phyloP scores from a whole-genome alignment of 192 early-diverging fungal species.

The Coemansia sp. region DNA sequence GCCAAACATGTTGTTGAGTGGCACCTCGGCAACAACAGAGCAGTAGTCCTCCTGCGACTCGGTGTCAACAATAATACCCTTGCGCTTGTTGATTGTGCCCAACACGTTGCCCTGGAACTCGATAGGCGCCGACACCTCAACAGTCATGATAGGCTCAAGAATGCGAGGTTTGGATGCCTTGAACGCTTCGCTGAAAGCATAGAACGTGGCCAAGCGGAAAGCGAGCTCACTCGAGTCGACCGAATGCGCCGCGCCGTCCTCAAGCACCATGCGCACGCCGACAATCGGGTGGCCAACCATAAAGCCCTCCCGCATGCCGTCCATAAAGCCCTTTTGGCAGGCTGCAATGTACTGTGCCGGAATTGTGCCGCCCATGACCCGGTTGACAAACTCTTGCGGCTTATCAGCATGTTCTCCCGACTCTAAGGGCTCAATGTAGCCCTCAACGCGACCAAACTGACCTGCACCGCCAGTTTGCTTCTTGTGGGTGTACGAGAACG shows the following conservation, averaged over 20 bases:
- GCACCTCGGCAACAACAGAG: conserved; percentile 80
- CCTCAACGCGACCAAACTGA: conserved; percentile 89
- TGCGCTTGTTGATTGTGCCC: conserved; percentile 93
- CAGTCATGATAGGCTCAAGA: conserved; percentile 96
- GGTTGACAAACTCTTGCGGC: conserved; percentile 72
- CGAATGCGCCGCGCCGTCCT: conserved; percentile 88
- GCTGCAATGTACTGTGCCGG: conserved; percentile 90
- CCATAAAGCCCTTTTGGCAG: conserved; percentile 94
- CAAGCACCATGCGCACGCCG: conserved; percentile 80
- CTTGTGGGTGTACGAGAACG: conserved; percentile 97
- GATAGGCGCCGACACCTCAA: conserved; percentile 81
- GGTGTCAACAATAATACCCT: conserved; percentile 91
- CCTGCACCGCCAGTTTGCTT: conserved; percentile 97
- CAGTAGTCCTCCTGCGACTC: conserved; percentile 93
- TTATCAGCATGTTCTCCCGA: conserved; percentile 61
- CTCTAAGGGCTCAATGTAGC: conserved; percentile 86
- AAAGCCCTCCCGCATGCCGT: conserved; percentile 85
- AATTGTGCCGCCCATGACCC: conserved; percentile 93
- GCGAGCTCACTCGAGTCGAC: conserved; percentile 97
- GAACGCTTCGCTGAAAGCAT: conserved; percentile 91
- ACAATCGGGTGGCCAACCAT: conserved; percentile 91
- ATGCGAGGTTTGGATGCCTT: conserved; percentile 76
- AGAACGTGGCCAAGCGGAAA: conserved; percentile 83
- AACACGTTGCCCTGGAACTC: conserved; percentile 94
- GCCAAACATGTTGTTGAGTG: conserved; percentile 98